A percentile compares a stretch with the other conserved stretches of the same genome.
Conservation (phyloP, 345 rosid genomes). For the Ceriops decandra region DNA sequence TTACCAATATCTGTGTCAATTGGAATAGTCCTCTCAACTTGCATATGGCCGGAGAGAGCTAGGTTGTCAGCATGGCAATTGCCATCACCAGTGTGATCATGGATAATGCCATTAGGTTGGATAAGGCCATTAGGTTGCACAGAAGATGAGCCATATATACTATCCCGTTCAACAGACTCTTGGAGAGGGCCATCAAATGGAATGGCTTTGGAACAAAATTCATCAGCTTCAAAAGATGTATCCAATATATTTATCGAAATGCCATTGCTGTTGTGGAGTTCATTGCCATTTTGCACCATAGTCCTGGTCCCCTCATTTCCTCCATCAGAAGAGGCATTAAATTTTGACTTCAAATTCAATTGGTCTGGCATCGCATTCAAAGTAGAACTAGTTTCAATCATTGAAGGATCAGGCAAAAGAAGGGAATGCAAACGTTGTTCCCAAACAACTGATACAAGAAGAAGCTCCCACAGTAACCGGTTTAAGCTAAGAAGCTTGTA, state of each 20-base stretch:
- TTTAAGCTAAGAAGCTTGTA: conserved; percentile 59
- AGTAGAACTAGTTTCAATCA: conserved; percentile 29
- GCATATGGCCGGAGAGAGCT: conserved; percentile 19
- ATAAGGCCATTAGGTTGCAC: conserved; percentile 9
- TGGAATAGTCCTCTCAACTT: conserved; percentile 38
- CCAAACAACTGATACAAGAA: conserved; percentile 76
- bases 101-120: conserved; percentile 3
- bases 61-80: conserved; percentile 18
- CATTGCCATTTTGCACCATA: conserved; percentile 21
- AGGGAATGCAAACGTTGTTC: conserved; percentile 66
- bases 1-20: conserved; percentile 21
- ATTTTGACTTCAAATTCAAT: conserved; percentile 20
- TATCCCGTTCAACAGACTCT: conserved; percentile 24
- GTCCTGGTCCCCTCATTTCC: conserved; percentile 17
- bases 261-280: conserved; percentile 23
- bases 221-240: conserved; percentile 24
- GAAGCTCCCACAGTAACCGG: conserved; percentile 69
- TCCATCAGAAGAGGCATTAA: conserved; percentile 14
- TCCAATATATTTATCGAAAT: conserved; percentile 14
- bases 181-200: conserved; percentile 33
- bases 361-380: conserved; percentile 31
- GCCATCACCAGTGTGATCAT: conserved; percentile 19
- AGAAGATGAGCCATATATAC: conserved; percentile 16
- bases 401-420: conserved; percentile 43
- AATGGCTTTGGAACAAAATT: conserved; percentile 35